These are phyloP conservation scores for Entophlyctis luteolus DNA, from an alignment of 192 early-diverging fungal species.

Conservation along the genomic window DNA sequence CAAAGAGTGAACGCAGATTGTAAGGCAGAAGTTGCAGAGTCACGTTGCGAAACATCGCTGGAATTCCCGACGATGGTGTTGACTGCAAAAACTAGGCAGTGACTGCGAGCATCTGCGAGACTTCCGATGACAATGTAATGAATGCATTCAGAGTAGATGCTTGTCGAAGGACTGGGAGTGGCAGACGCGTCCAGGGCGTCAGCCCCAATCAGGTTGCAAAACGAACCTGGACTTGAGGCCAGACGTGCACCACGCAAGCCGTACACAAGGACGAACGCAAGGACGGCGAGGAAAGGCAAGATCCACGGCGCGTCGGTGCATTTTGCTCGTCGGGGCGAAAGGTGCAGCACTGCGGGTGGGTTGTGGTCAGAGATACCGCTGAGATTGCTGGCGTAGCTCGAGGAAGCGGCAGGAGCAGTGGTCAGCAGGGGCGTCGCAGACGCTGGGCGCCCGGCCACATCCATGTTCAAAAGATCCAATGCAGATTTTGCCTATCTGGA, in stretches of 20 bases:
- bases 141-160: conserved; percentile 11
- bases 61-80: not conserved
- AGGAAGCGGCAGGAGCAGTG: no score
- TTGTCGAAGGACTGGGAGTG: not conserved
- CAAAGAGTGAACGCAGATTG: conserved; percentile 15
- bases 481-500: no score
- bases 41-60: not conserved
- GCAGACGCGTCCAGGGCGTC: not conserved
- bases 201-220: not conserved
- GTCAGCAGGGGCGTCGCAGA: no score
- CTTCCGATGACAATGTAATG: conserved; percentile 3
- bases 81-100: conserved; percentile 14
- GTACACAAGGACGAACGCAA: not conserved
- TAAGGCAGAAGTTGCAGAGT: not conserved
- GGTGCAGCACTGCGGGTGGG: not conserved
- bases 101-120: conserved; percentile 2
- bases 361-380: no score
- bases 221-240: not conserved
- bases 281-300: not conserved
- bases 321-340: not conserved
- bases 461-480: no score
- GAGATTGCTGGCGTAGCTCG: no score
- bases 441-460: no score
- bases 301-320: not conserved
- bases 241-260: not conserved